Evolutionary conservation across 257 asterid genomes (phyloP).

Genomic region (Penstemon newberryi): DNA sequence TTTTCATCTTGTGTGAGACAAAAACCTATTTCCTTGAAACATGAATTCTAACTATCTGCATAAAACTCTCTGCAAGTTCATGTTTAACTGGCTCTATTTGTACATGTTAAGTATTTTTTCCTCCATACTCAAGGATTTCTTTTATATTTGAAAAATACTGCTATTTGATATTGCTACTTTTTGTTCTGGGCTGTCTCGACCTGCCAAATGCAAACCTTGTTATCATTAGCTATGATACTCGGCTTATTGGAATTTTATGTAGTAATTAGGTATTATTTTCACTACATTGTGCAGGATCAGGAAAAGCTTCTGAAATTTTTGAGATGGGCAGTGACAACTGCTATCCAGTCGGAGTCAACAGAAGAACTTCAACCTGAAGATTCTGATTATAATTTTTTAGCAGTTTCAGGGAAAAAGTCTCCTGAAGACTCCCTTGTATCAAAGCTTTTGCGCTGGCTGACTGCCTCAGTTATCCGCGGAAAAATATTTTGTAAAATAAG

Average conservation of each 20-base stretch:
- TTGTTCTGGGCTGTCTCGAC: background rate
- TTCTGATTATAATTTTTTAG: slow-evolving; percentile 22
- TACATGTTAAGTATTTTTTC: background rate
- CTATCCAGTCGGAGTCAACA: slow-evolving; percentile 47
- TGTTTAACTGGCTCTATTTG: background rate
- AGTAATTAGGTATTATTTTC: background rate
- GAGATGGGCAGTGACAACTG: slow-evolving; percentile 70
- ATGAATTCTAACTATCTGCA: too few relatives aligned
- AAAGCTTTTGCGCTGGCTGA: slow-evolving; percentile 85
- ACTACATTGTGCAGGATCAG: slow-evolving; percentile 46
- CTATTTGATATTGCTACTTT: background rate
- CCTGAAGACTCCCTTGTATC: slow-evolving; percentile 54
- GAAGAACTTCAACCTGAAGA: slow-evolving; percentile 37
- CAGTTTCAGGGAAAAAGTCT: slow-evolving; percentile 34
- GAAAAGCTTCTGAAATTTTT: slow-evolving; percentile 61
- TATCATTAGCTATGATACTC: background rate
- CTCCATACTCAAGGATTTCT: background rate
- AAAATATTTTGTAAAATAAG: slow-evolving; percentile 44
- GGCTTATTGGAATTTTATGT: background rate
- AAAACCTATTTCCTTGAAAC: too few relatives aligned
- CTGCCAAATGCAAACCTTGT: background rate
- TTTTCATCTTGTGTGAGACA: too few relatives aligned
- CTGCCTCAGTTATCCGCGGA: slow-evolving; percentile 77
- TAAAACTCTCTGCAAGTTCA: background rate
- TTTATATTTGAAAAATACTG: background rate